Evolutionary conservation across 495 filamentous ascomycete species (phyloP), one percentile per base, ranked within the genome.

Genomic region (Lepidopterella palustris): DNA sequence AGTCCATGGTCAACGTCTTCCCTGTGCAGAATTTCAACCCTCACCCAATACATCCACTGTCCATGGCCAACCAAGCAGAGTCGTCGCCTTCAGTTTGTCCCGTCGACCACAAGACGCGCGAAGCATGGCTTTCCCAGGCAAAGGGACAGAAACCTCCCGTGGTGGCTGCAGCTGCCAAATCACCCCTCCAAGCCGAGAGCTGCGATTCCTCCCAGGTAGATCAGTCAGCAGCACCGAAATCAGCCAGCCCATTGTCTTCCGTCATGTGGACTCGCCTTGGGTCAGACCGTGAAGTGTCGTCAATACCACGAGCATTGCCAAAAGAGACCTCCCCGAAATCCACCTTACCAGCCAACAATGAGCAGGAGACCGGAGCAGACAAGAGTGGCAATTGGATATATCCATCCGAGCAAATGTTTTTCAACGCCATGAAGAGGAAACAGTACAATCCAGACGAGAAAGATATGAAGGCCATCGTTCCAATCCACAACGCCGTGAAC

Each of bases 361-460:
- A 92, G 73, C 66, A 77, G 18, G 89, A 92, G 60, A 88, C 87
- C 52, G 83, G 85, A 26, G 74, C 74, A 49, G 86, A 89, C 60
- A 66, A 74, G 31, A 70, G 78, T 2, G 90, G 91, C 15, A 92
- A 95, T 70, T 98, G 95, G 93, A 85, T 98, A 49, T 98, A 98
- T 74, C 93, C 93, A 0, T 95, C 89, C 0, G 95, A 98, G 69
- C 81, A 86, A 58, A 91, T 93, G 80, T 98, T 98, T 76, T 97
- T 96, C 77, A 85, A 92, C 23, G 92, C 93, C 10, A 87, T 98
- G 82, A 83, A 85, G 79, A 84, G 92, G 68, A 97, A 97, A 66
- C 77, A 78, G 29, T 72, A 83, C 76, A 60, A 74, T 71, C 79
- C 83, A 18, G 62, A 73, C 27, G 82, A 84, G 0, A 75, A 78